These are phyloP conservation scores for Tubosaeta sp. DNA, from an alignment of 768 basidiomycete species.

Conservation along the genomic window DNA sequence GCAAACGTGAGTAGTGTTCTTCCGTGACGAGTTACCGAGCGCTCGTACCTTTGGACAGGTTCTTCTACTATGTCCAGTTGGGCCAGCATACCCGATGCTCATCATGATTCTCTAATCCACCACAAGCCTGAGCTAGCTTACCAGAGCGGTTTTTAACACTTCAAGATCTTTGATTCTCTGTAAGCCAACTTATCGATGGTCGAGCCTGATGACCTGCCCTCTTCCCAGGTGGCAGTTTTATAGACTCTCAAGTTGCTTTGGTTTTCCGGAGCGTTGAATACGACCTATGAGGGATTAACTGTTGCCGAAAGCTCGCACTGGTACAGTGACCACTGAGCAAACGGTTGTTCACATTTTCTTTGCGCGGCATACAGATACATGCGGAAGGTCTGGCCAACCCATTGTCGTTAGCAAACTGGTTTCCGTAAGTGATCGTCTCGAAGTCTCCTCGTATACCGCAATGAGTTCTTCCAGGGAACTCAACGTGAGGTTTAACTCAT, in stretches of 20 bases:
- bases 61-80: slow-evolving; percentile 2
- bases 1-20: not conserved
- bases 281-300: not conserved
- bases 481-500: not conserved
- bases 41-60: not conserved
- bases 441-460: not conserved
- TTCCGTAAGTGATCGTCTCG: not conserved
- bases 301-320: not conserved
- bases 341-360: not conserved
- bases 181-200: not conserved
- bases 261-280: not conserved
- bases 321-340: not conserved
- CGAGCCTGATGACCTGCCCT: not conserved
- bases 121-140: not conserved
- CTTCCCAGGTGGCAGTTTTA: not conserved
- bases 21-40: too few species aligned
- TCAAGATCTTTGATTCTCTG: not conserved
- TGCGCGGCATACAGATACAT: not conserved
- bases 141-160: not conserved
- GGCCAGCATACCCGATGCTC: not conserved
- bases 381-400: not conserved
- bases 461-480: not conserved
- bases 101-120: not conserved
- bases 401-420: not conserved
- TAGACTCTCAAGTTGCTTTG: not conserved